Base-by-base conservation (phyloP, 768 basidiomycete genomes). In the Pleurotus pulmonarius region DNA sequence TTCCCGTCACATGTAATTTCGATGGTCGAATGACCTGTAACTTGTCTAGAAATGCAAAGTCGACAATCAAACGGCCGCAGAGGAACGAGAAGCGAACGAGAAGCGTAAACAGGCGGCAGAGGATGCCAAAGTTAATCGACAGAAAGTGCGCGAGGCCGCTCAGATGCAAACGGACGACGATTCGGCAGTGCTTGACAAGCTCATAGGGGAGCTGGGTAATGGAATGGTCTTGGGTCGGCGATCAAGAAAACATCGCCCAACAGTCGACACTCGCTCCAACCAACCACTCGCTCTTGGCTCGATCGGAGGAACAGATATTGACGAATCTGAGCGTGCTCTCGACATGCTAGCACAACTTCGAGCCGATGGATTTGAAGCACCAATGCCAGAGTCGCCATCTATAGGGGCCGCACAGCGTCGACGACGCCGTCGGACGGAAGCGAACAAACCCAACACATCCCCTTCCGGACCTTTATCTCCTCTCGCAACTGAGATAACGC, bases 271-370 rank as follows among this genome's bases (percentile, higher is more conserved):
- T 59, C 69, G 67, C 39, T 60, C 67, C 56, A 63, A 63, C 48
- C 69, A 66, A 52, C 75, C 70, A 43, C 63, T 74, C 49, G 65
- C 65, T 39, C 56, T 74, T 16, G 74, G 77, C 47, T 70, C 67
- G 22, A 55, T 70, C 11, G 61, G 68, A 37, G 56, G 63, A 39
- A 62, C 64, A 16, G 73, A 75, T 46, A 64, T 67, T 46, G 80
- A 83, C 37, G 71, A 82, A 4, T 85, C 75, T 4, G 79, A 85
- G 58, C 72, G 82, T 47, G 92, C 92, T 3, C 81, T 81, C 52
- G 83, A 87, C 61, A 88, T 94, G 87, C 68, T 93, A 54, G 87
- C 87, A 5, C 81, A 78, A 39, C 76, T 93, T 25, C 79, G 92
- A 67, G 82, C 86, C 5, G 82, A 86, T 59, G 90, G 87, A 0